phyloP scores from a whole-genome alignment of 73 alveolate species.

The Paramecium sonneborni region DNA sequence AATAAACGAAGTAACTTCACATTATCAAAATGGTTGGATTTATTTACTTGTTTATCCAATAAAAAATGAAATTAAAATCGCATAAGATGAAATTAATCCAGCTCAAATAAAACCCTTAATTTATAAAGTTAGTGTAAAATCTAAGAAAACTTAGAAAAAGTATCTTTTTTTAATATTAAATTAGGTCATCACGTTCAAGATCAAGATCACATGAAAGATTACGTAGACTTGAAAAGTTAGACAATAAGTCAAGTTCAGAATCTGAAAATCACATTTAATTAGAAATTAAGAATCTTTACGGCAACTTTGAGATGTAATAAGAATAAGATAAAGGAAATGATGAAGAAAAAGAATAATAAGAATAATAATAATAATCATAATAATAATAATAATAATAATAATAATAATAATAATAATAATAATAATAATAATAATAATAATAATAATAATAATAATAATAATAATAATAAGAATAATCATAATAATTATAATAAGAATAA shows the following conservation, averaged over 20 bases:
- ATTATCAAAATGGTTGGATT: conserved; percentile 32
- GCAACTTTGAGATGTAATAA: background rate
- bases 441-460: background rate
- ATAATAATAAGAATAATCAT: background rate
- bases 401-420: background rate
- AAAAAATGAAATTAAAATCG: background rate
- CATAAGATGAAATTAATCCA: background rate
- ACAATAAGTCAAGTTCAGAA: background rate
- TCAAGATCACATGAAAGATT: conserved; percentile 34
- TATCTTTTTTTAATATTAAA: background rate
- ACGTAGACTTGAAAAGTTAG: conserved; percentile 16
- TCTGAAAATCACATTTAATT: background rate
- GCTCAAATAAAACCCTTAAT: conserved; percentile 9
- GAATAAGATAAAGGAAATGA: background rate
- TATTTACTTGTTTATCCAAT: conserved; percentile 44
- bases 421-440: background rate
- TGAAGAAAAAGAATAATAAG: background rate
- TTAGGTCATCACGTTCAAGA: background rate
- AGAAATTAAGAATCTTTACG: background rate
- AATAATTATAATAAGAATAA: too few species aligned
- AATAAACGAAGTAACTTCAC: conserved; percentile 43
- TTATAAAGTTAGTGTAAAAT: background rate
- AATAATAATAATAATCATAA: background rate
- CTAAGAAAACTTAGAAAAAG: conserved; percentile 27
- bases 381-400: too few species aligned